phyloP scores from a whole-genome alignment of 2,329 filamentous ascomycete species.

The Westerdykella aurantiaca region DNA sequence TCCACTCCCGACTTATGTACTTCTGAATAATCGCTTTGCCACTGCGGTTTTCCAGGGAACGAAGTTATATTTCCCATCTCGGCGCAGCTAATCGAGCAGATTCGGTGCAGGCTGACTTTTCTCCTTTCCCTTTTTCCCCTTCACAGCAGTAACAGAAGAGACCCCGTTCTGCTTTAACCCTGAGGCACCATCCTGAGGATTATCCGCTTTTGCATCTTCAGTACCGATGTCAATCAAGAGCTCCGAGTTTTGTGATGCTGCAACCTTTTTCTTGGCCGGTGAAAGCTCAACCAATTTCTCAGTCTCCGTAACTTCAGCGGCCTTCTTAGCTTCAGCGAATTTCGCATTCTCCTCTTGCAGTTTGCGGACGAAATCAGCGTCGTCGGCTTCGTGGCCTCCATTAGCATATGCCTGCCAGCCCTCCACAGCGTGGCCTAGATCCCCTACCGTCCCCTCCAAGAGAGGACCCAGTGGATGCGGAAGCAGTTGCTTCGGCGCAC shows the following conservation, averaged over 20 bases:
- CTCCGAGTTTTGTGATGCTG: constrained; percentile 7
- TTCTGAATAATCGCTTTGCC: too few relatives aligned
- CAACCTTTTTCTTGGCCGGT: constrained; percentile 9
- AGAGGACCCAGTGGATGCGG: not conserved
- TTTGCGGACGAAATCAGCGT: constrained; percentile 12
- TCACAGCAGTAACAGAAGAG: too few relatives aligned
- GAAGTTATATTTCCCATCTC: too few relatives aligned
- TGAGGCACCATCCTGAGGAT: too few relatives aligned
- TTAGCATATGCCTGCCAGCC: constrained; percentile 16
- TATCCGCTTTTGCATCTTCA: not conserved
- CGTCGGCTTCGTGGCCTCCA: constrained; percentile 16
- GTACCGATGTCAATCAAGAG: constrained; percentile 18
- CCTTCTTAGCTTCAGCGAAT: constrained; percentile 2
- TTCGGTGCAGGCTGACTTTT: too few relatives aligned
- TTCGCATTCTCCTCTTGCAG: constrained; percentile 10
- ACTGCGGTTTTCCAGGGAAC: too few relatives aligned
- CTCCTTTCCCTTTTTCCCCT: too few relatives aligned
- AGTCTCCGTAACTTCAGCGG: not conserved
- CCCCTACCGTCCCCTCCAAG: not conserved
- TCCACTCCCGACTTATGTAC: too few relatives aligned
- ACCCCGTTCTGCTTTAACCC: too few relatives aligned
- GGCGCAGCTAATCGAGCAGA: too few relatives aligned
- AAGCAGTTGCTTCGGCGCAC: constrained; percentile 1
- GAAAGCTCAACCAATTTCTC: constrained; percentile 11
- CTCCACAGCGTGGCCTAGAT: constrained; percentile 1